A percentile compares a stretch with the other conserved stretches of the same genome.
Conservation (phyloP, 805 yeast genomes). For the Wickerhamiella brachini region DNA sequence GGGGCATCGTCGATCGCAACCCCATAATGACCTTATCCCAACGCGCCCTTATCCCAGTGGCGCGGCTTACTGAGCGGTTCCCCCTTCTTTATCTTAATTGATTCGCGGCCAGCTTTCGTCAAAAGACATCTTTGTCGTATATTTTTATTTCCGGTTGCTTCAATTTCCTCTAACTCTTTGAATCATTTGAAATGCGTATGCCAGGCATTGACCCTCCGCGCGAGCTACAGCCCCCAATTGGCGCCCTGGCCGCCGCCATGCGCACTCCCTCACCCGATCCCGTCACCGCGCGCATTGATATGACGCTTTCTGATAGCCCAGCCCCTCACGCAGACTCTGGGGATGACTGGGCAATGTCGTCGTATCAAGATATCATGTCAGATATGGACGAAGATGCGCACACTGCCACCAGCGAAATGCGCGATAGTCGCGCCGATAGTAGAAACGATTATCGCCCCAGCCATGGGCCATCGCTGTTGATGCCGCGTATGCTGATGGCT, state of each 20-base stretch:
- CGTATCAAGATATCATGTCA: constrained; percentile 2
- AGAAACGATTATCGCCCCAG: background rate
- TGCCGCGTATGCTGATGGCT: constrained; percentile 8
- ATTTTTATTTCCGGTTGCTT: background rate
- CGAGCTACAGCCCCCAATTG: background rate
- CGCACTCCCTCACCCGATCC: constrained; percentile 1
- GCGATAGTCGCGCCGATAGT: background rate
- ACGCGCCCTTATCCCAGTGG: background rate
- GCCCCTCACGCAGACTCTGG: constrained; percentile 1
- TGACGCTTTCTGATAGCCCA: background rate
- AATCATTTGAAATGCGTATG: background rate
- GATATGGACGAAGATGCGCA: constrained; percentile 3
- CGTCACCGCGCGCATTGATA: background rate
- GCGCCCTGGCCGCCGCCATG: background rate
- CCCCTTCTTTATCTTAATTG: background rate
- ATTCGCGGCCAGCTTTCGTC: background rate
- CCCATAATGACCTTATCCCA: background rate
- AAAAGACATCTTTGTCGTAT: background rate
- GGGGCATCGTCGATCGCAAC: background rate
- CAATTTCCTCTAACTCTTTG: background rate
- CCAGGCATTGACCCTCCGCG: background rate
- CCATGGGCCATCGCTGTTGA: constrained; percentile 6
- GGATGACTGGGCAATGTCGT: constrained; percentile 12
- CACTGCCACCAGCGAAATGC: background rate
- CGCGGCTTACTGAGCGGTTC: background rate